phyloP scores from a whole-genome alignment of 305 asterid genomes.

The Solanum hybrid region DNA sequence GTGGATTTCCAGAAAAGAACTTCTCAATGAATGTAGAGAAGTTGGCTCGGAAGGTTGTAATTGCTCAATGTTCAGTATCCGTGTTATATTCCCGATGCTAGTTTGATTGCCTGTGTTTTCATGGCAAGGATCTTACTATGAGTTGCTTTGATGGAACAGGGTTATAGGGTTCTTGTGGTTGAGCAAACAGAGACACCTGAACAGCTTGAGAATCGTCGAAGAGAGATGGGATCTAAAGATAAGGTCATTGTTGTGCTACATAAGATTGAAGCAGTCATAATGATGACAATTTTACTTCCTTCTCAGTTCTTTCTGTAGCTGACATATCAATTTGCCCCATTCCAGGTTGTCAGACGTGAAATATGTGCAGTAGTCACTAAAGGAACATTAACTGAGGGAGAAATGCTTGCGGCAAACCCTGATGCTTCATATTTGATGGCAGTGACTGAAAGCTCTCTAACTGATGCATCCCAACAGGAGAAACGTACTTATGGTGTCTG shows the following conservation, averaged over 20 bases:
- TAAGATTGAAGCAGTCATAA: constrained; percentile 5
- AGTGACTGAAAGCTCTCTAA: constrained; percentile 64
- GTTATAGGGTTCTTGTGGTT: constrained; percentile 91
- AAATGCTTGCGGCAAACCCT: constrained; percentile 66
- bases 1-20: constrained; percentile 99
- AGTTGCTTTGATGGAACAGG: constrained; percentile 41
- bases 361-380: constrained; percentile 85
- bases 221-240: constrained; percentile 80
- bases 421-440: constrained; percentile 84
- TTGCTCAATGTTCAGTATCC: neutral
- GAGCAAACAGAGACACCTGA: constrained; percentile 99
- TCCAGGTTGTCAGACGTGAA: constrained; percentile 95
- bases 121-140: neutral
- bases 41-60: constrained; percentile 77
- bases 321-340: constrained; percentile 8
- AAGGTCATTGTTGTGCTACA: constrained; percentile 41
- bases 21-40: constrained; percentile 76
- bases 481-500: constrained; percentile 65
- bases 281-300: neutral
- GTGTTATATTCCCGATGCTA: neutral
- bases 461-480: constrained; percentile 34
- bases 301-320: constrained; percentile 10
- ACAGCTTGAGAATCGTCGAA: constrained; percentile 90
- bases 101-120: neutral
- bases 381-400: constrained; percentile 98